Evolutionary conservation across 1,284 basidiomycete genomes (phyloP).

Genomic region (Apiotrichum domesticum): DNA sequence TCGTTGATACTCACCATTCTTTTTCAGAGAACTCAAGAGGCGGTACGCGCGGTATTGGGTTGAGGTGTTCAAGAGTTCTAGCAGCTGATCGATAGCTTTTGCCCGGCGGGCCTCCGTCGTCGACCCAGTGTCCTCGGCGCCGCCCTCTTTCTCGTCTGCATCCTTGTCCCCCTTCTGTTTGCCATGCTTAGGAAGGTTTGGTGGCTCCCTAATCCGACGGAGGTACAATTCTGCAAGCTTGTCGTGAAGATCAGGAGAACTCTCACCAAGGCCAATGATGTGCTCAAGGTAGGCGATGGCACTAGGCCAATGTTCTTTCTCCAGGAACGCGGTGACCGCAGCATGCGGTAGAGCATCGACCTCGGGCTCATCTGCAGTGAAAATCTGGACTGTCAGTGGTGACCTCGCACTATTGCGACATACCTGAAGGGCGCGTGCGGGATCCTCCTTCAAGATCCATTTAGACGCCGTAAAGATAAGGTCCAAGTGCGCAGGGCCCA

Average conservation of each 20-base stretch:
- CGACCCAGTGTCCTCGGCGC: conserved; percentile 49
- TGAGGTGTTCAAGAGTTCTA: conserved; percentile 70
- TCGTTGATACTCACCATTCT: conserved; percentile 56
- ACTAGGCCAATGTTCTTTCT: conserved; percentile 59
- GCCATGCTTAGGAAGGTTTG: conserved; percentile 50
- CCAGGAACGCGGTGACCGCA: conserved; percentile 70
- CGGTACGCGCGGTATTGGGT: conserved; percentile 69
- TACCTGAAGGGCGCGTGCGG: conserved; percentile 69
- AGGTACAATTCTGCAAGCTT: conserved; percentile 81
- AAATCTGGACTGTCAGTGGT: conserved; percentile 57
- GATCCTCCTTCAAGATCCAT: conserved; percentile 77
- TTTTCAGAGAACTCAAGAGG: conserved; percentile 67
- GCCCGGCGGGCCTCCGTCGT: neutral
- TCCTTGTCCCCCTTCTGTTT: neutral
- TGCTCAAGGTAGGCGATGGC: conserved; percentile 81
- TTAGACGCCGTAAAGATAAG: conserved; percentile 71
- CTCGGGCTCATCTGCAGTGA: conserved; percentile 77
- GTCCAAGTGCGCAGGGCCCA: conserved; percentile 71
- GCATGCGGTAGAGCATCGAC: conserved; percentile 71
- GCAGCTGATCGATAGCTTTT: conserved; percentile 45
- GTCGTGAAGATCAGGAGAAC: conserved; percentile 68
- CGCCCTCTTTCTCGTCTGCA: conserved; percentile 32
- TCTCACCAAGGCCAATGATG: conserved; percentile 71
- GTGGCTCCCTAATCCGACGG: conserved; percentile 1
- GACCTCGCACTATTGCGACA: neutral